phyloP scores from a whole-genome alignment of 768 basidiomycete species.

The Lanmaoa rubissima region DNA sequence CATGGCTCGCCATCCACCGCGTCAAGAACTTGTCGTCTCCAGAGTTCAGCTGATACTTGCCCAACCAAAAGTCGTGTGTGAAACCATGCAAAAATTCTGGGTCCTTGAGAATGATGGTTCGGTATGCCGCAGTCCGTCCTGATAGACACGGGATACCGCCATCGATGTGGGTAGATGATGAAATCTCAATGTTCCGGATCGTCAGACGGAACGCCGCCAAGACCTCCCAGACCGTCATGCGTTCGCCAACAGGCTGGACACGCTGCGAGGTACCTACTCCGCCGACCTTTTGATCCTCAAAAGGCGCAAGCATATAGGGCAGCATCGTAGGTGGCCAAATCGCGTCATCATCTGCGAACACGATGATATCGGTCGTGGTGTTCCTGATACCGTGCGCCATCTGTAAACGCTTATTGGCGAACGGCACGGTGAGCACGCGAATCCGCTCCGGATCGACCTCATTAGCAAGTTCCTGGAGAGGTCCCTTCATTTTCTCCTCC shows the following conservation, averaged over 20 bases:
- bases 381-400: slow-evolving; percentile 93
- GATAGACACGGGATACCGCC: slow-evolving; percentile 91
- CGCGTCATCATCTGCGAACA: slow-evolving; percentile 94
- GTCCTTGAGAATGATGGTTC: slow-evolving; percentile 92
- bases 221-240: slow-evolving; percentile 94
- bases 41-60: slow-evolving; percentile 92
- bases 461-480: slow-evolving; percentile 85
- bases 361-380: slow-evolving; percentile 88
- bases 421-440: slow-evolving; percentile 86
- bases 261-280: slow-evolving; percentile 91
- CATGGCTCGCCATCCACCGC: slow-evolving; percentile 94
- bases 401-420: slow-evolving; percentile 91
- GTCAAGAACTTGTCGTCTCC: slow-evolving; percentile 95
- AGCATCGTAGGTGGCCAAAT: slow-evolving; percentile 93
- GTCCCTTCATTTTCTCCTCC: slow-evolving; percentile 88
- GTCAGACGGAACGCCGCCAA: slow-evolving; percentile 90
- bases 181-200: slow-evolving; percentile 92
- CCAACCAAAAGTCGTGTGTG: slow-evolving; percentile 92
- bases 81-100: slow-evolving; percentile 92
- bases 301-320: slow-evolving; percentile 87
- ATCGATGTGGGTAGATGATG: slow-evolving; percentile 87
- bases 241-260: slow-evolving; percentile 73
- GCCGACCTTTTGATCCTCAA: slow-evolving; percentile 92
- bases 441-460: slow-evolving; percentile 82
- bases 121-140: slow-evolving; percentile 90